Evolutionary conservation across 1,139 yeast genomes (phyloP).

Genomic region (Hanseniaspora uvarum): DNA sequence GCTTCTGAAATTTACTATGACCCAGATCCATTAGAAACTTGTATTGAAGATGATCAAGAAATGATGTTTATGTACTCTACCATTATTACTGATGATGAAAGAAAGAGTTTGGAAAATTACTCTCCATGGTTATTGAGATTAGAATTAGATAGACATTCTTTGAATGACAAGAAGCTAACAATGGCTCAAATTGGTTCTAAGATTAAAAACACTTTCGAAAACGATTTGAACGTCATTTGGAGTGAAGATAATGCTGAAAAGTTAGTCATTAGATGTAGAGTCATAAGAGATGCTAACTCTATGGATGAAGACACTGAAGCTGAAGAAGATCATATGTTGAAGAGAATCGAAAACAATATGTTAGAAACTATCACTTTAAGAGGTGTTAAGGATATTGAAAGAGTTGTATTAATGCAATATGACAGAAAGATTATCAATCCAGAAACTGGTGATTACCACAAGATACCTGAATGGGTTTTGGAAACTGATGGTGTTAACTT

Average conservation of each 20-base stretch:
- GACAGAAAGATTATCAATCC: conserved; percentile 63
- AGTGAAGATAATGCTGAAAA: conserved; percentile 98
- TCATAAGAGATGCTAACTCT: conserved; percentile 89
- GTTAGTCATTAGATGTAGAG: conserved; percentile 94
- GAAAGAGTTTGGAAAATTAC: conserved; percentile 83
- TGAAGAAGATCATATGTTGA: conserved; percentile 93
- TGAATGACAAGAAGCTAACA: conserved; percentile 94
- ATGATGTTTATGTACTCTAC: conserved; percentile 95
- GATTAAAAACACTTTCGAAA: conserved; percentile 86
- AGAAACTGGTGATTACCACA: conserved; percentile 73
- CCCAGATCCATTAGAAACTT: conserved; percentile 94
- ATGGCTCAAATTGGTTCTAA: conserved; percentile 98
- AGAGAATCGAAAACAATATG: conserved; percentile 94
- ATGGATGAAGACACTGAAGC: conserved; percentile 89
- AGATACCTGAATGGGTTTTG: conserved; percentile 92
- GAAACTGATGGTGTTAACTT: conserved; percentile 98
- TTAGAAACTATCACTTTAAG: conserved; percentile 86
- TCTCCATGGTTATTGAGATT: conserved; percentile 96
- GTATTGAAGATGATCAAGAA: conserved; percentile 91
- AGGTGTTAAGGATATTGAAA: conserved; percentile 89
- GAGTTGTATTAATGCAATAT: conserved; percentile 78
- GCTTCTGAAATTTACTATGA: conserved; percentile 95
- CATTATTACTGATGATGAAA: conserved; percentile 95
- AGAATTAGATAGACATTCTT: conserved; percentile 95
- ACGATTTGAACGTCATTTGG: conserved; percentile 95